Evolutionary conservation across 805 yeast species (phyloP).

Genomic region (Candida khao-thaluensis): DNA sequence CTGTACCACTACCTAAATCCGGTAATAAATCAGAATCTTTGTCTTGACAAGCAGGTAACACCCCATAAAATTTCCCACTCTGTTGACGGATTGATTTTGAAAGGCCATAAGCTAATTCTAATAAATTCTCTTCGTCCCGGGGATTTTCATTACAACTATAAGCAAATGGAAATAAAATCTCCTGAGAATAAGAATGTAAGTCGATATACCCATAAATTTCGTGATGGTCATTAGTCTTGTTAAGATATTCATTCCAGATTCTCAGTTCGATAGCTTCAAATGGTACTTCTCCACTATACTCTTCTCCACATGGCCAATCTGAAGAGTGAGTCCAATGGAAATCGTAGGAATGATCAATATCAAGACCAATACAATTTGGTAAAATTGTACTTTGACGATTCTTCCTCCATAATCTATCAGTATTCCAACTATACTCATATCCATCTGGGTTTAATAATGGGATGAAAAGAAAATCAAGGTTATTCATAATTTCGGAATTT

Average conservation of each 20-base stretch:
- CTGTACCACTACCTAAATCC: constrained; percentile 75
- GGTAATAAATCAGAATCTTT: constrained; percentile 72
- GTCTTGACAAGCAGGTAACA: constrained; percentile 76
- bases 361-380: constrained; percentile 75
- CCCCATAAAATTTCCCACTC: constrained; percentile 65
- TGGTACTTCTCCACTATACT: constrained; percentile 72
- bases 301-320: constrained; percentile 79
- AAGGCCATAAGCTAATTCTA: constrained; percentile 79
- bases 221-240: constrained; percentile 50
- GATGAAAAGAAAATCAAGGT: constrained; percentile 69
- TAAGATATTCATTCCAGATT: constrained; percentile 41
- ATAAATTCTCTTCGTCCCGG: constrained; percentile 74
- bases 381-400: constrained; percentile 71
- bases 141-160: constrained; percentile 73
- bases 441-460: constrained; percentile 94
- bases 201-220: constrained; percentile 75
- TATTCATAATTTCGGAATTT: constrained; percentile 43
- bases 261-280: constrained; percentile 50
- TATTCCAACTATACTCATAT: constrained; percentile 76
- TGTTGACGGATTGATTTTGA: constrained; percentile 67
- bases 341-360: constrained; percentile 81
- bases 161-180: constrained; percentile 79
- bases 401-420: constrained; percentile 84
- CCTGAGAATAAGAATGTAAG: constrained; percentile 83
- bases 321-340: constrained; percentile 64